Conservation (phyloP, 1,284 basidiomycete species). For the Dichomitus squalens region DNA sequence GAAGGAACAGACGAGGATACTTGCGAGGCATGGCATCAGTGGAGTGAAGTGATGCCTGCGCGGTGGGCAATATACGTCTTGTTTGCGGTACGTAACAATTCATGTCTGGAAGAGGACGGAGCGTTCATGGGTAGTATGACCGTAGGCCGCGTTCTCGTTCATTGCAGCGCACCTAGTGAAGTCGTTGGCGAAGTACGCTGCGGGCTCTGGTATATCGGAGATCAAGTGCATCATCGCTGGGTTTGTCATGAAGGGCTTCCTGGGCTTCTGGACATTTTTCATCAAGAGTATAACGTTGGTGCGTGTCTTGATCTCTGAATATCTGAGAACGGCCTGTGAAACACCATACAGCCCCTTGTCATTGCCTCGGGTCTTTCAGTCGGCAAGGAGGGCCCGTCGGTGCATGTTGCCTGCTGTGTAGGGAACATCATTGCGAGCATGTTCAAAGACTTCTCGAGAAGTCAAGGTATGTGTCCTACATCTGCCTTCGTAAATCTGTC, state of each 20-base stretch:
- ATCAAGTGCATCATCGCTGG: conserved; percentile 99
- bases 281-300: conserved; percentile 94
- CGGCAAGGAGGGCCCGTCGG: conserved; percentile 98
- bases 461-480: conserved; percentile 64
- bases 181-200: conserved; percentile 91
- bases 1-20: conserved; percentile 79
- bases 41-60: conserved; percentile 79
- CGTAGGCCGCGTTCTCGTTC: conserved; percentile 77
- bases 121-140: background rate
- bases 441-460: conserved; percentile 84
- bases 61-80: conserved; percentile 87
- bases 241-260: conserved; percentile 95
- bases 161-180: conserved; percentile 88
- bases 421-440: conserved; percentile 86
- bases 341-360: conserved; percentile 77
- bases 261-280: conserved; percentile 86
- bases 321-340: background rate
- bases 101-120: background rate
- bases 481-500: background rate
- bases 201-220: conserved; percentile 97
- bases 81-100: conserved; percentile 72
- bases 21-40: conserved; percentile 93
- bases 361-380: conserved; percentile 97
- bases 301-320: conserved; percentile 38
- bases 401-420: conserved; percentile 95